These are phyloP conservation scores for Barnettozyma sucrosica DNA, from an alignment of 805 yeast species.

Conservation along the genomic window DNA sequence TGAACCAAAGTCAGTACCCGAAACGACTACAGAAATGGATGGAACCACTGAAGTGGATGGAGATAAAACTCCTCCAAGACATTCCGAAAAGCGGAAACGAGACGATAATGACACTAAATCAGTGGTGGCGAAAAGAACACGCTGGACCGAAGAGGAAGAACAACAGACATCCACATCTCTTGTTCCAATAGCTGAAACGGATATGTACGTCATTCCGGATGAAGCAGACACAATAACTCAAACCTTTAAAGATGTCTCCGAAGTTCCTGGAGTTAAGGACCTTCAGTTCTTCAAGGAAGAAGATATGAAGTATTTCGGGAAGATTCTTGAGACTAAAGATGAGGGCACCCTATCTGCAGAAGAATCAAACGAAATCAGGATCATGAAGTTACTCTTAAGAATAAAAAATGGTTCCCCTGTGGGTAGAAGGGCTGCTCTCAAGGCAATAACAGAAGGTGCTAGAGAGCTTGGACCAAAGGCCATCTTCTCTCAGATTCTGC, in stretches of 20 bases:
- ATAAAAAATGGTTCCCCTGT: slow-evolving; percentile 75
- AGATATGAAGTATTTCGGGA: slow-evolving; percentile 68
- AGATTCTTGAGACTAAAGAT: slow-evolving; percentile 36
- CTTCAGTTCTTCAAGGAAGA: slow-evolving; percentile 63
- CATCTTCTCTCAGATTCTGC: slow-evolving; percentile 66
- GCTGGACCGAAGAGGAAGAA: slow-evolving; percentile 11
- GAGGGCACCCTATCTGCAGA: slow-evolving; percentile 37
- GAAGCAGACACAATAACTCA: slow-evolving; percentile 14
- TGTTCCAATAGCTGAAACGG: slow-evolving; percentile 3
- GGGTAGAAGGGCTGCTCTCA: slow-evolving; percentile 61
- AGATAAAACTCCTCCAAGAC: slow-evolving; percentile 25
- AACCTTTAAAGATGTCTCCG: slow-evolving; percentile 31
- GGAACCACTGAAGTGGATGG: slow-evolving; percentile 10
- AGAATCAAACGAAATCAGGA: slow-evolving; percentile 53
- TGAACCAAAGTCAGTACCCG: not conserved
- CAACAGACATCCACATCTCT: not conserved
- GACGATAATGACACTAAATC: slow-evolving; percentile 13
- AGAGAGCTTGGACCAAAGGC: slow-evolving; percentile 61
- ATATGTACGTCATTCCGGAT: slow-evolving; percentile 50
- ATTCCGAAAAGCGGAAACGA: slow-evolving; percentile 21
- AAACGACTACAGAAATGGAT: not conserved
- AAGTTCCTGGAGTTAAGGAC: slow-evolving; percentile 60
- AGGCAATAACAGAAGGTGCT: slow-evolving; percentile 61
- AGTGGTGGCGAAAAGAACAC: slow-evolving; percentile 16
- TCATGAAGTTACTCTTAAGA: slow-evolving; percentile 57